These are phyloP conservation scores for Smithsoniella earleae DNA, from an alignment of 163 green algal species.

Conservation along the genomic window DNA sequence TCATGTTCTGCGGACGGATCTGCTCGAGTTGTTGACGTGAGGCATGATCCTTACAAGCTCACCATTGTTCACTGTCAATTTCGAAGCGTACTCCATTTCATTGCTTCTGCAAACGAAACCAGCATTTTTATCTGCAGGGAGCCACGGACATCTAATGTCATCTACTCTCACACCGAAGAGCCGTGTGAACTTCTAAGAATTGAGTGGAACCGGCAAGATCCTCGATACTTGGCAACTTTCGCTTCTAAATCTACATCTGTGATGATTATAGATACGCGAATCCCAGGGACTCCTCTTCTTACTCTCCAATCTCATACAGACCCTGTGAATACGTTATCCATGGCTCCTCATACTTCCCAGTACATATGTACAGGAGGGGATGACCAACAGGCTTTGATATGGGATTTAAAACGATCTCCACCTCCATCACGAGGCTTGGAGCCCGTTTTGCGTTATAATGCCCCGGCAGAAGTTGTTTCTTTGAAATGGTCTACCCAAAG, in stretches of 20 bases:
- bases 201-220: slow-evolving; percentile 9
- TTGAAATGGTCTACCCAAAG: slow-evolving; percentile 10
- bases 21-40: neutral
- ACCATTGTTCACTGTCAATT: no score
- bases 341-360: neutral
- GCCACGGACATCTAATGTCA: neutral
- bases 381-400: slow-evolving; percentile 3
- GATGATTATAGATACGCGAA: neutral
- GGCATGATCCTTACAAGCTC: no score
- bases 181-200: neutral
- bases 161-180: neutral
- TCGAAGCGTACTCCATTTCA: no score
- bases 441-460: neutral
- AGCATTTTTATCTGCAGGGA: slow-evolving; percentile 14
- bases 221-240: slow-evolving; percentile 5
- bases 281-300: neutral
- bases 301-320: slow-evolving; percentile 13
- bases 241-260: neutral
- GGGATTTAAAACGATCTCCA: neutral
- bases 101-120: no score
- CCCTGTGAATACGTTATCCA: slow-evolving; percentile 10
- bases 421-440: neutral
- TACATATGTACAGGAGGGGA: slow-evolving; percentile 8
- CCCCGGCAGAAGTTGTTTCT: neutral
- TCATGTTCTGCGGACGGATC: slow-evolving; percentile 11